Evolutionary conservation across 495 filamentous ascomycete genomes (phyloP), one percentile per base, ranked within the genome.

Genomic region (Talaromyces wortmannii): DNA sequence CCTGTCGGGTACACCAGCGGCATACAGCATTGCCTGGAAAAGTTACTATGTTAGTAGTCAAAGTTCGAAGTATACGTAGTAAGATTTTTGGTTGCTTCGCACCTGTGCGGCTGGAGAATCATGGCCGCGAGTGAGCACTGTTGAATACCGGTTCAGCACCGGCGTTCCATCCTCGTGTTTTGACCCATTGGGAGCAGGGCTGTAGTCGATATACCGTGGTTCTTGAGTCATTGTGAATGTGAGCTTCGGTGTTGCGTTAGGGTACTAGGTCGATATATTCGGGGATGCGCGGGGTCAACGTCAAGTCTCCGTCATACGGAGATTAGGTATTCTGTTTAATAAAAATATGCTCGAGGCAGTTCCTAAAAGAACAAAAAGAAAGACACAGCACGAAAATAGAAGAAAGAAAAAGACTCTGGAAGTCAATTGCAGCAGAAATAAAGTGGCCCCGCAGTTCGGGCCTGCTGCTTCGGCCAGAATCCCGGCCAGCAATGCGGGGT

Each of bases 81-180:
- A 33, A 54, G 61, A 36, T 51, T 50, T 50, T 43, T n/a, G 45
- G 30, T 6, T 31, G 30, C 7, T 7, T 43, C 74, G 31, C 66
- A 90, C 90, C 80, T 94, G 88, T 33, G 94, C 92, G 2, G 90
- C 94, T 4, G 94, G 94, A 63, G 88, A 98, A 63, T 97, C 91
- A 86, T 97, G 90, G 17, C 79, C 89, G 57, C 77, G 82, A 45
- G 88, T 92, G 55, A 91, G 68, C n/a, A 79, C 82, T 0, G 83
- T 81, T 7, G 86, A 90, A 64, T 81, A 86, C 62, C 81, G 78
- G 66, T 92, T 92, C 56, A 92, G 71, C 13, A 77, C 80, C 43
- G 72, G 78, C 57, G 82, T 78, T 16, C 86, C 86, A 69, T 88
- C 80, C 45, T 72, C 69, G 53, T 79, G 71, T 57, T 72, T 81